These are phyloP conservation scores for Pythium utonaiense DNA, from an alignment of 352 stramenopile species.

Conservation along the genomic window DNA sequence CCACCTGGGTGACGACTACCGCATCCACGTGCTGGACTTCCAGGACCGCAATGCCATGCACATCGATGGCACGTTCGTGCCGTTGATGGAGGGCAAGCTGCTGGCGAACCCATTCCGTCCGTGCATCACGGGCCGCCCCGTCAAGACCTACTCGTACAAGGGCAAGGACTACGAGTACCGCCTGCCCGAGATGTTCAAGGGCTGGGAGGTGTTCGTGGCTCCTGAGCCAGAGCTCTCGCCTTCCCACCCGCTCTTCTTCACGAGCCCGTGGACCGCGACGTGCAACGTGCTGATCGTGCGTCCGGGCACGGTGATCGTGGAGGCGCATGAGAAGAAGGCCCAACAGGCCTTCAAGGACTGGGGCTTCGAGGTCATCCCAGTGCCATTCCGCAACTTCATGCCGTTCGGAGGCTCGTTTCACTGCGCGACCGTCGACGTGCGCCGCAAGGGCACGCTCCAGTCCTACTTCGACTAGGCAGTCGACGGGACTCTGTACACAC, in stretches of 20 bases:
- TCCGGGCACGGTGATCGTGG: constrained; percentile 76
- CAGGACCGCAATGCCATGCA: constrained; percentile 91
- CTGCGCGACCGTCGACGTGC: constrained; percentile 85
- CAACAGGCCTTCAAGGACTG: constrained; percentile 85
- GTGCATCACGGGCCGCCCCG: constrained; percentile 81
- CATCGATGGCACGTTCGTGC: constrained; percentile 88
- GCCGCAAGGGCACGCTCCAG: constrained; percentile 74
- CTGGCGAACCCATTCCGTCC: constrained; percentile 84
- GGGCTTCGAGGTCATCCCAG: constrained; percentile 86
- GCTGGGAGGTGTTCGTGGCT: constrained; percentile 88
- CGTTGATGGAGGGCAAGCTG: constrained; percentile 82
- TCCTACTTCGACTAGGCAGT: constrained; percentile 68
- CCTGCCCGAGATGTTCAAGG: constrained; percentile 89
- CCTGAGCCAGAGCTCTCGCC: constrained; percentile 75
- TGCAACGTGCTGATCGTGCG: constrained; percentile 89
- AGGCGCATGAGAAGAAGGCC: constrained; percentile 80
- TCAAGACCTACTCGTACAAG: constrained; percentile 89
- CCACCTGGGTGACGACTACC: constrained; percentile 84
- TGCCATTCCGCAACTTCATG: constrained; percentile 90
- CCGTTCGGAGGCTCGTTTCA: constrained; percentile 89
- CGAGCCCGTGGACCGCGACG: constrained; percentile 87
- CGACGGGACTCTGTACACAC: background rate
- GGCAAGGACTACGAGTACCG: constrained; percentile 86
- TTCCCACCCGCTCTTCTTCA: constrained; percentile 87
- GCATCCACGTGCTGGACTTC: constrained; percentile 87